Evolutionary conservation across 2,329 filamentous ascomycete genomes (phyloP), one percentile per base, ranked within the genome.

Genomic region (Davidsoniella virescens): DNA sequence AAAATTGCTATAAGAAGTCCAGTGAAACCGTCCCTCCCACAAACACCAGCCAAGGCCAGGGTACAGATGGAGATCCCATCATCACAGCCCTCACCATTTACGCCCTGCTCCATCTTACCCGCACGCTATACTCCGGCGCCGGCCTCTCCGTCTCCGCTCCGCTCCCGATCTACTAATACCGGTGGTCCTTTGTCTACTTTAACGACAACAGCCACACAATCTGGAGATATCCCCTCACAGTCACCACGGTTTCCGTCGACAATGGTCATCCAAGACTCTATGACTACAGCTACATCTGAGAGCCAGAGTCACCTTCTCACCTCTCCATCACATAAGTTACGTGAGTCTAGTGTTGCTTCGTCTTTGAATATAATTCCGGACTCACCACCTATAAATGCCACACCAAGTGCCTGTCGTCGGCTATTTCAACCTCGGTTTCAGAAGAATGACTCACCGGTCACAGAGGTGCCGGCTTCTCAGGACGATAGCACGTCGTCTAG

Each of bases 191-290:
- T 55, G 6, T 55, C 55, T 33, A 18, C 29, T 6, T 14, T 10
- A 20, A 4, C 12, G 17, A 4, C 9, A 29, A 3, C 16, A n/a
- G 20, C 16, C 3, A n/a, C 14, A 10, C 12, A 10, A 29, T 17
- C 12, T n/a, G 25, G 44, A 10, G 33, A 47, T 23, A 5, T 25
- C 20, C 18, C 44, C 14, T 4, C 16, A 16, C 20, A 37, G n/a
- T 12, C 29, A 17, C 36, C n/a, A 18, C 23, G 59, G 57, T 48
- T 49, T 45, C 47, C 47, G 7, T n/a, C 37, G 3, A 63, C 57
- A 5, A 54, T 67, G n/a, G 64, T 67, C 2, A 65, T 73, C 17
- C 61, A 70, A 47, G 70, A 73, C 51, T 70, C 70, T 7, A 71
- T 64, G 55, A 66, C 63, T 16, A 49, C 16, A 47, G 47, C 43